Percentiles rank a stretch among this genome's conserved stretches.
Evolutionary conservation across 1,139 yeast genomes (phyloP).

Genomic region (Wickerhamomyces sp.): DNA sequence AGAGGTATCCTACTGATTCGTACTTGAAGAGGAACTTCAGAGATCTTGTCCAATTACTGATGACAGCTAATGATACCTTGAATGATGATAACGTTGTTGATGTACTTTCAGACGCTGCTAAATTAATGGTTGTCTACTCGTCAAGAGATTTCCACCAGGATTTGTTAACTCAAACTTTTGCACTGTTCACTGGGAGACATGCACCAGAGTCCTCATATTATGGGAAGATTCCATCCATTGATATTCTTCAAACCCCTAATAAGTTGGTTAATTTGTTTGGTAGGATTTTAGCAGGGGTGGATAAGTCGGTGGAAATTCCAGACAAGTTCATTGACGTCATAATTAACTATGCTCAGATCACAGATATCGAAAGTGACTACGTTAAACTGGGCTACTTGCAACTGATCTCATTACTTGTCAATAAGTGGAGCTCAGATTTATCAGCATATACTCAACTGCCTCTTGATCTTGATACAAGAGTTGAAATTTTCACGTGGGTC

Average conservation of each 20-base stretch:
- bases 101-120: slow-evolving; percentile 27
- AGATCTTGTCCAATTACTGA: slow-evolving; percentile 10
- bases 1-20: slow-evolving; percentile 17
- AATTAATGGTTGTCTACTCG: slow-evolving; percentile 26
- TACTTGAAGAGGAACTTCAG: slow-evolving; percentile 12
- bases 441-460: slow-evolving; percentile 2
- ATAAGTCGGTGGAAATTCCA: slow-evolving; percentile 26
- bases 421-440: slow-evolving; percentile 38
- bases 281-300: slow-evolving; percentile 48
- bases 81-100: slow-evolving; percentile 25
- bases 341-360: slow-evolving; percentile 14
- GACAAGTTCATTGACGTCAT: slow-evolving; percentile 10
- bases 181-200: slow-evolving; percentile 25
- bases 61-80: slow-evolving; percentile 2
- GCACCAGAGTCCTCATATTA: slow-evolving; percentile 12
- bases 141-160: slow-evolving; percentile 25
- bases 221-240: slow-evolving; percentile 14
- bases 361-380: slow-evolving; percentile 22
- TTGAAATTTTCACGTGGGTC: slow-evolving; percentile 65
- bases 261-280: slow-evolving; percentile 43
- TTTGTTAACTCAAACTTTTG: slow-evolving; percentile 32
- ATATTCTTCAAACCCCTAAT: slow-evolving; percentile 33
- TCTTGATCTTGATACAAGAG: slow-evolving; percentile 2
- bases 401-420: slow-evolving; percentile 51
- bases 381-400: slow-evolving; percentile 56